Percentiles rank a stretch among this genome's conserved stretches.
phyloP scores from a whole-genome alignment of 2,329 filamentous ascomycete species.

The Paecilomyces niveus region DNA sequence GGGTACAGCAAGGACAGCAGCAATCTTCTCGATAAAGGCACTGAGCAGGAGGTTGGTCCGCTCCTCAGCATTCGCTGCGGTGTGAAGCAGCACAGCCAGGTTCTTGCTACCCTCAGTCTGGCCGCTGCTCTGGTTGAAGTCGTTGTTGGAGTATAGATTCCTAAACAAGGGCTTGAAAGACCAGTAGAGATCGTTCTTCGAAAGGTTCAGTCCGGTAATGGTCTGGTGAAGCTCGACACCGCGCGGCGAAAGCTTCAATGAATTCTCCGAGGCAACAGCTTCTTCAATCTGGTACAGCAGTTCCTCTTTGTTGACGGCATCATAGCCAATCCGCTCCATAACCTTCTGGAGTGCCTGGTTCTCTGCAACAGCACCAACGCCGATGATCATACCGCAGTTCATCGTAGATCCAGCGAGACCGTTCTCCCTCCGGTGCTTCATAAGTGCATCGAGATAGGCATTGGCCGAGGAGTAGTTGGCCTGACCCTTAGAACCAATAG shows the following conservation, averaged over 20 bases:
- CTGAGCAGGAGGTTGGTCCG: slow-evolving; percentile 5
- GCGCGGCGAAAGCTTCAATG: background rate
- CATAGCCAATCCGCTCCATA: slow-evolving; percentile 15
- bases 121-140: slow-evolving; percentile 7
- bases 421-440: slow-evolving; percentile 7
- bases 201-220: slow-evolving; percentile 15
- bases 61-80: slow-evolving; percentile 5
- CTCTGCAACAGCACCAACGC: slow-evolving; percentile 10
- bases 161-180: slow-evolving; percentile 10
- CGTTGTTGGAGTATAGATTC: slow-evolving; percentile 14
- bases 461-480: slow-evolving; percentile 15
- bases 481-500: slow-evolving; percentile 10
- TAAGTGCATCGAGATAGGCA: slow-evolving; percentile 14
- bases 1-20: slow-evolving; percentile 3
- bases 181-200: slow-evolving; percentile 13
- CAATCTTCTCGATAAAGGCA: slow-evolving; percentile 10
- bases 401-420: slow-evolving; percentile 9
- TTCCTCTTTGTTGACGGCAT: slow-evolving; percentile 14
- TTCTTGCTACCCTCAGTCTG: slow-evolving; percentile 4
- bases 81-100: slow-evolving; percentile 8
- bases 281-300: slow-evolving; percentile 14
- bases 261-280: slow-evolving; percentile 8
- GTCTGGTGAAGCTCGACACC: slow-evolving; percentile 12
- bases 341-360: slow-evolving; percentile 11
- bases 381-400: slow-evolving; percentile 8